Percentiles rank a stretch among this genome's conserved stretches.
These are phyloP conservation scores for Pleurozium schreberi DNA, from an alignment of 225 moss, liverwort and hornwort genomes.

Conservation along the genomic window DNA sequence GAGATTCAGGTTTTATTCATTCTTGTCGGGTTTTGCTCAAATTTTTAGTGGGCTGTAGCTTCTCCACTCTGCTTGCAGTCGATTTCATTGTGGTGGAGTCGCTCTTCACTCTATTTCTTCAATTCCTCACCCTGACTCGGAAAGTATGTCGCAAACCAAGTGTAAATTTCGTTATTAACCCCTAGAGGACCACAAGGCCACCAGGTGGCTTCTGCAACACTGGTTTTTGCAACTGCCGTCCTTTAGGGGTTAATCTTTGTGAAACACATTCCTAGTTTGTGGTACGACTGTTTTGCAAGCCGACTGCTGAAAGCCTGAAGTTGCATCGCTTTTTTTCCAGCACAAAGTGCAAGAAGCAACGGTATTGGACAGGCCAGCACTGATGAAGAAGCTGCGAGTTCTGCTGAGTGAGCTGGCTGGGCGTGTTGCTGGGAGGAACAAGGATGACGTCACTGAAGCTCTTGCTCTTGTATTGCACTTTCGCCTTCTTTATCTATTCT, in stretches of 20 bases:
- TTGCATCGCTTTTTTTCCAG: slow-evolving; percentile 11
- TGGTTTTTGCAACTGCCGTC: neutral
- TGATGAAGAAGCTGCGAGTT: slow-evolving; percentile 55
- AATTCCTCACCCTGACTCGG: neutral
- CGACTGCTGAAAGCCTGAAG: neutral
- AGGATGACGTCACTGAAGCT: slow-evolving; percentile 66
- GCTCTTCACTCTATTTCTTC: neutral
- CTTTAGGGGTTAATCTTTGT: neutral
- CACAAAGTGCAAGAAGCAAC: slow-evolving; percentile 50
- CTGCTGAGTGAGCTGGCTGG: slow-evolving; percentile 48
- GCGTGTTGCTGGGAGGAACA: slow-evolving; percentile 74
- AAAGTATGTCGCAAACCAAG: neutral
- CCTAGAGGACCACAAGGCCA: neutral
- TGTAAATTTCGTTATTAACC: neutral
- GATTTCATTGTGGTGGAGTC: neutral
- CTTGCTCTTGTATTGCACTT: slow-evolving; percentile 39
- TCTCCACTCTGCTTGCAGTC: neutral
- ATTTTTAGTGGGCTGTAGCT: neutral
- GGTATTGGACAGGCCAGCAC: slow-evolving; percentile 39
- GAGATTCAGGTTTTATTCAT: neutral
- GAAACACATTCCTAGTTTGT: neutral
- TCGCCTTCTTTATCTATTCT: neutral
- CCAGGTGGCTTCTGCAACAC: neutral
- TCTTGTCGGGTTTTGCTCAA: neutral
- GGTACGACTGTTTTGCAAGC: neutral